A percentile compares a stretch with the other conserved stretches of the same genome.
Evolutionary conservation across 768 basidiomycete genomes (phyloP).

Genomic region (Leccinum barrowsii): DNA sequence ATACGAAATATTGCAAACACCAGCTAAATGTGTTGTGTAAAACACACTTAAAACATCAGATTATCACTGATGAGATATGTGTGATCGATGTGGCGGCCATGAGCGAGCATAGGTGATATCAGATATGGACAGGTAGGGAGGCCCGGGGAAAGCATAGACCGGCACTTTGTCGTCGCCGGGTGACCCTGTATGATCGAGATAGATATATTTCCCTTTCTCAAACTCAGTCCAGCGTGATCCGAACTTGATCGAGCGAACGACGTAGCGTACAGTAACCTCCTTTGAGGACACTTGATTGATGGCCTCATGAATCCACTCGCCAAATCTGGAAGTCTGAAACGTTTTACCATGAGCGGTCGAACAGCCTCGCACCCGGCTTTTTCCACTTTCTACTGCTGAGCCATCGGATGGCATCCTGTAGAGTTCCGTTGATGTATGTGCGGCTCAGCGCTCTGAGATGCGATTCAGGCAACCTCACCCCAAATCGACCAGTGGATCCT

Average conservation of each 20-base stretch:
- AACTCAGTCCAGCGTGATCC: neutral
- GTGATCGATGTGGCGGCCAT: constrained; percentile 11
- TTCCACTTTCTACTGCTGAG: neutral
- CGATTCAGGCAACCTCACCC: neutral
- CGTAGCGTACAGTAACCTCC: no score
- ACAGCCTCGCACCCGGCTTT: no score
- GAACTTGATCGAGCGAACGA: neutral
- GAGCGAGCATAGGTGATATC: constrained; percentile 7
- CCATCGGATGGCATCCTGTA: neutral
- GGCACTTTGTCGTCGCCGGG: neutral
- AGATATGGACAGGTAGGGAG: neutral
- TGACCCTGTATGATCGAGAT: neutral
- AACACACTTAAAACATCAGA: neutral
- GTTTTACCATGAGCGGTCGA: neutral
- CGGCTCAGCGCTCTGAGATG: neutral
- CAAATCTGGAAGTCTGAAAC: neutral
- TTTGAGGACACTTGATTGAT: neutral
- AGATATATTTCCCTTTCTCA: neutral
- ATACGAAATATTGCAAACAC: neutral
- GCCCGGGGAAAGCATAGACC: neutral
- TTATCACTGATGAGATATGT: neutral
- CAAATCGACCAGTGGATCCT: neutral
- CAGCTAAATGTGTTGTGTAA: neutral
- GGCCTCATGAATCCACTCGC: neutral
- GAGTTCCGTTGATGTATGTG: neutral